phyloP scores from a whole-genome alignment of 768 basidiomycete genomes.

The Tulasnella sp. region DNA sequence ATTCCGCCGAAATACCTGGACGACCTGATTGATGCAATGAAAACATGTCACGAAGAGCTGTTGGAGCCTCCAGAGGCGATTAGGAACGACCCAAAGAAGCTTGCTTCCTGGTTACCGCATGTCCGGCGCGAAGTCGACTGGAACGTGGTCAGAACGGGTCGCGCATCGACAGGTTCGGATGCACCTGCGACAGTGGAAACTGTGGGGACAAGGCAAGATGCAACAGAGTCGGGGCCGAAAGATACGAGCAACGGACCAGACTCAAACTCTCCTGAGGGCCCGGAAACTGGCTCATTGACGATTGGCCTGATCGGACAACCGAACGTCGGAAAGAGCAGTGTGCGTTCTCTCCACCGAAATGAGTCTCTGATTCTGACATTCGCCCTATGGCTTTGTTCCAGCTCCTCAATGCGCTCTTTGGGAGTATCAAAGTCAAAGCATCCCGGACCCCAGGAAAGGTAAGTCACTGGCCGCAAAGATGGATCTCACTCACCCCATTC shows the following conservation, averaged over 20 bases:
- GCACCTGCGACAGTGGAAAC: constrained; percentile 17
- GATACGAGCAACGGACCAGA: too few species aligned
- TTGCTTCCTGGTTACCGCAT: constrained; percentile 51
- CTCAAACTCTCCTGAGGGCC: too few species aligned
- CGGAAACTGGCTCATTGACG: constrained; percentile 37
- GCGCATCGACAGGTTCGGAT: constrained; percentile 35
- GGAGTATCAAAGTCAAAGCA: constrained; percentile 61
- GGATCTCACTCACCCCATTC: neutral
- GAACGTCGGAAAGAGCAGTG: constrained; percentile 69
- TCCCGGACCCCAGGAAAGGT: constrained; percentile 85
- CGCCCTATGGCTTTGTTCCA: constrained; percentile 47
- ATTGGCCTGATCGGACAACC: constrained; percentile 86
- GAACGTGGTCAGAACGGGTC: constrained; percentile 44
- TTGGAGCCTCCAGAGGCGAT: constrained; percentile 55
- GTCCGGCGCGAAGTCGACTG: constrained; percentile 64
- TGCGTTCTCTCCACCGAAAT: neutral
- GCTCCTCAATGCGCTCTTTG: constrained; percentile 83
- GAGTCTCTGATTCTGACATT: neutral
- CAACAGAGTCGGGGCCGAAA: constrained; percentile 10
- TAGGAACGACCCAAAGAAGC: constrained; percentile 34
- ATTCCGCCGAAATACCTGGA: constrained; percentile 56
- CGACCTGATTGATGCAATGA: constrained; percentile 53
- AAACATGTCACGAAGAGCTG: constrained; percentile 53
- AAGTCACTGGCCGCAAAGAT: constrained; percentile 17
- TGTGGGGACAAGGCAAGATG: constrained; percentile 20